Conservation (phyloP, 345 rosid species). For the Eucalyptus viminalis region DNA sequence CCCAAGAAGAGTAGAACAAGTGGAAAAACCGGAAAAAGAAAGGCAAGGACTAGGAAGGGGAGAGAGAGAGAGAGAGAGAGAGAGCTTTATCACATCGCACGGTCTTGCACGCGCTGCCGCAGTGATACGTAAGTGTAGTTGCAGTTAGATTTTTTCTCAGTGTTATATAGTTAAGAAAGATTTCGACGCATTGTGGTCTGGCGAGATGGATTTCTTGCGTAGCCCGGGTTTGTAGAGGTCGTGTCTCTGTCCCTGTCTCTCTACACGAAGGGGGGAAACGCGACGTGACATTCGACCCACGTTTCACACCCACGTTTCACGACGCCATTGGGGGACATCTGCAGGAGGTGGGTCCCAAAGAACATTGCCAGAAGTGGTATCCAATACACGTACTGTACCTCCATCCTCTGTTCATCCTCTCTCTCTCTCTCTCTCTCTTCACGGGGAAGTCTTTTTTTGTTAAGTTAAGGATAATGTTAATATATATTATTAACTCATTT, state of each 20-base stretch:
- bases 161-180: background rate
- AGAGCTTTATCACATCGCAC: background rate
- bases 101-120: background rate
- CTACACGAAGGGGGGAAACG: background rate
- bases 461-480: background rate
- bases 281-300: constrained; percentile 5
- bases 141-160: background rate
- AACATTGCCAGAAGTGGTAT: background rate
- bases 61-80: background rate
- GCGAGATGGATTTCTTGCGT: background rate
- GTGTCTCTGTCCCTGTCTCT: background rate
- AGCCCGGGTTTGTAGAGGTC: background rate
- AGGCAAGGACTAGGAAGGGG: background rate
- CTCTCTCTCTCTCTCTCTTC: background rate
- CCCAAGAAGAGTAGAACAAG: background rate
- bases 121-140: background rate
- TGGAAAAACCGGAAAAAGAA: background rate
- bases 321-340: background rate
- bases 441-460: background rate
- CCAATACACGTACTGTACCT: background rate
- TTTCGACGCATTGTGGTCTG: background rate
- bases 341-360: background rate
- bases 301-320: constrained; percentile 2
- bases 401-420: background rate
- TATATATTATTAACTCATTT: background rate